Evolutionary conservation across 2,329 filamentous ascomycete genomes (phyloP).

Genomic region (Fusarium anthophilum): DNA sequence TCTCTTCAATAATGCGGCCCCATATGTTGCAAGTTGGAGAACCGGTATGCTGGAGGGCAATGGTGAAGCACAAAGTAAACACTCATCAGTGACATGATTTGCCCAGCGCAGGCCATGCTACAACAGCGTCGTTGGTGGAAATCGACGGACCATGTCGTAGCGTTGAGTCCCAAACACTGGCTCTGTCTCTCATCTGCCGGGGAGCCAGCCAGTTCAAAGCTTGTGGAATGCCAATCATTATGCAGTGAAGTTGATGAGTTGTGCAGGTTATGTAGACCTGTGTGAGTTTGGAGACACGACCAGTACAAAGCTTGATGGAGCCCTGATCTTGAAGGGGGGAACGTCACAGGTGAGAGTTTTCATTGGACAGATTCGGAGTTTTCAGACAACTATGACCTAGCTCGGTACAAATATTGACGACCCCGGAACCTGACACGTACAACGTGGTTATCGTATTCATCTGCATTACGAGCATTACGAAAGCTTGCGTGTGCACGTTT

Average conservation of each 20-base stretch:
- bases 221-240: conserved; percentile 28
- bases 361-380: conserved; percentile 22
- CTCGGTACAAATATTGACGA: not conserved
- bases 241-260: conserved; percentile 9
- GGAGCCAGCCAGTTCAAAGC: conserved; percentile 17
- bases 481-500: conserved; percentile 34
- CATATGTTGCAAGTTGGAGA: not conserved
- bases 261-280: conserved; percentile 23
- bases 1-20: not conserved
- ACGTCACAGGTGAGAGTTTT: not conserved
- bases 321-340: conserved; percentile 21
- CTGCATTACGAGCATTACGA: conserved; percentile 14
- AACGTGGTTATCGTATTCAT: not conserved
- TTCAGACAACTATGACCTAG: not conserved
- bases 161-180: conserved; percentile 38
- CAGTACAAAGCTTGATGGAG: not conserved
- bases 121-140: conserved; percentile 28
- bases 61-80: conserved; percentile 17
- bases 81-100: conserved; percentile 21
- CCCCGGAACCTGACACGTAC: conserved; percentile 11
- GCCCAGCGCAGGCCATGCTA: not conserved
- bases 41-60: conserved; percentile 16
- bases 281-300: not conserved
- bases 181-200: conserved; percentile 41
- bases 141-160: conserved; percentile 33